A percentile compares a stretch with the other conserved stretches of the same genome.
Evolutionary conservation across 2,329 filamentous ascomycete species (phyloP).

Genomic region (Colletotrichum musicola): DNA sequence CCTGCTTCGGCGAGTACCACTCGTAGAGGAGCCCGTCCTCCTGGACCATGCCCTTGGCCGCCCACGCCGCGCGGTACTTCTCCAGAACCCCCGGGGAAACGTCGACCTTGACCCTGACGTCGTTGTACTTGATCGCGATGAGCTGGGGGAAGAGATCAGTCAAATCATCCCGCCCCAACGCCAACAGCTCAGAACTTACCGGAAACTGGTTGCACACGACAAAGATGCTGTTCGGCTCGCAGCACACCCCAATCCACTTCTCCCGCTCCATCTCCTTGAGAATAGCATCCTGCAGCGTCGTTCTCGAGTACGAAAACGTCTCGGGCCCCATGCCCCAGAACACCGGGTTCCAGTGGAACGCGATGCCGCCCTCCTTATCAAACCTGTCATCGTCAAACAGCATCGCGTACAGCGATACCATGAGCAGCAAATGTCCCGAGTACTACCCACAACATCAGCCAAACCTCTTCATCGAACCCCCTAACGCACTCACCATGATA

Average conservation of each 20-base stretch:
- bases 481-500: slow-evolving; percentile 42
- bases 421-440: slow-evolving; percentile 54
- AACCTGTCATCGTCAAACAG: slow-evolving; percentile 56
- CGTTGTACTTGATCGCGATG: slow-evolving; percentile 12
- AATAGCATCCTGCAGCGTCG: slow-evolving; percentile 48
- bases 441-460: slow-evolving; percentile 42
- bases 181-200: slow-evolving; percentile 43
- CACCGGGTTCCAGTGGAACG: slow-evolving; percentile 54
- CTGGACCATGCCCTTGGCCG: slow-evolving; percentile 46
- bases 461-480: neutral
- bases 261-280: slow-evolving; percentile 54
- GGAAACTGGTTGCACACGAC: slow-evolving; percentile 59
- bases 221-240: slow-evolving; percentile 56
- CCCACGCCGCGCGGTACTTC: slow-evolving; percentile 53
- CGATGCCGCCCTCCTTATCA: slow-evolving; percentile 48
- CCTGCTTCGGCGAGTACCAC: slow-evolving; percentile 29
- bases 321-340: slow-evolving; percentile 54
- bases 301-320: slow-evolving; percentile 49
- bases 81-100: slow-evolving; percentile 45
- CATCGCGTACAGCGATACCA: slow-evolving; percentile 55
- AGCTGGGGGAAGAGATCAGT: neutral
- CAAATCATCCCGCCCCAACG: too few species aligned
- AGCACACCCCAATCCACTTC: slow-evolving; percentile 56
- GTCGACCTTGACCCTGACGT: neutral
- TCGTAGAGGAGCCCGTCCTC: slow-evolving; percentile 44